These are phyloP conservation scores for Penicillium goetzii DNA, from an alignment of 495 filamentous ascomycete genomes.

Conservation along the genomic window DNA sequence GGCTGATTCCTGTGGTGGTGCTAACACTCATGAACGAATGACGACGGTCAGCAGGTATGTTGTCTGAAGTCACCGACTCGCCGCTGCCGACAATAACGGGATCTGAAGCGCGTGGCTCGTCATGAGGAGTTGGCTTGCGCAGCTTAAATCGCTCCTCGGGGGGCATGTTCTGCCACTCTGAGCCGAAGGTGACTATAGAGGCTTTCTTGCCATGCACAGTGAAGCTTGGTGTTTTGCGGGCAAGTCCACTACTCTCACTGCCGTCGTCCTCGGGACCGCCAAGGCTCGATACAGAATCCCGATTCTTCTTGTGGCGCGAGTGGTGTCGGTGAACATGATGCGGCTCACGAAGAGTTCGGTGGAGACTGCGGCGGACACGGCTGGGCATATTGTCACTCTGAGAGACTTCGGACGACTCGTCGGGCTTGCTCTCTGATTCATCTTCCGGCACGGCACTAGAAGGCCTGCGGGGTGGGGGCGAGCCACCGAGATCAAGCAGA, in stretches of 20 bases:
- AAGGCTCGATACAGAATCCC: constrained; percentile 66
- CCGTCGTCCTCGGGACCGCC: constrained; percentile 62
- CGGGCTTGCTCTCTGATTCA: constrained; percentile 42
- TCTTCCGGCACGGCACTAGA: constrained; percentile 40
- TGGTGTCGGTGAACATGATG: constrained; percentile 65
- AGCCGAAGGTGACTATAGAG: constrained; percentile 90
- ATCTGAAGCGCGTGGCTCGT: constrained; percentile 50
- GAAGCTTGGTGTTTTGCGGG: constrained; percentile 82
- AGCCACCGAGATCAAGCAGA: constrained; percentile 48
- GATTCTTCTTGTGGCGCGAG: constrained; percentile 74
- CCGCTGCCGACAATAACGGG: constrained; percentile 37
- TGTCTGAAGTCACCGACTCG: constrained; percentile 38
- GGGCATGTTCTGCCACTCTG: constrained; percentile 82
- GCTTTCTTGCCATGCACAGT: constrained; percentile 98
- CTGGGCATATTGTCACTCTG: constrained; percentile 48
- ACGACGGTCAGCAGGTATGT: constrained; percentile 32
- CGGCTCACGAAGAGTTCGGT: constrained; percentile 87
- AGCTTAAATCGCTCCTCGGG: constrained; percentile 73
- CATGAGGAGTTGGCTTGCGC: constrained; percentile 54
- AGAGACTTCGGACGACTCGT: constrained; percentile 40
- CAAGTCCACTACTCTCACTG: constrained; percentile 65
- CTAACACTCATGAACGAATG: constrained; percentile 45
- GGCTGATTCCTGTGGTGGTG: constrained; percentile 42
- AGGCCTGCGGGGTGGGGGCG: constrained; percentile 38
- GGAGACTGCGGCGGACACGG: constrained; percentile 83